Evolutionary conservation across 1,139 yeast genomes (phyloP).

Genomic region (Suhomyces bribrorum): DNA sequence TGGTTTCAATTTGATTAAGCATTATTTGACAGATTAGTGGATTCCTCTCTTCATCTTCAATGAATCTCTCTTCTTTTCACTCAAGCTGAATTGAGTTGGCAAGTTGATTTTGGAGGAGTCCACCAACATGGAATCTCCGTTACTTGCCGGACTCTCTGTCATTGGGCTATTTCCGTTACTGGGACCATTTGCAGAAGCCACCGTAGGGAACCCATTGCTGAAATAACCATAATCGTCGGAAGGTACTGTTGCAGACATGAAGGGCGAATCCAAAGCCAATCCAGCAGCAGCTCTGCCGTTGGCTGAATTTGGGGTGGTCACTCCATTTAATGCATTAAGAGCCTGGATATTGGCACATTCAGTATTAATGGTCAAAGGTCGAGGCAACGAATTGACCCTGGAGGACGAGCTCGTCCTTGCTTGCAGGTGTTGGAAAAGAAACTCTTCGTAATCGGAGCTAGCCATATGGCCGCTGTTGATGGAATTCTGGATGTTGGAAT

Average conservation of each 20-base stretch:
- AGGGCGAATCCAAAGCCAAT: slow-evolving; percentile 44
- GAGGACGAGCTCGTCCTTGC: slow-evolving; percentile 31
- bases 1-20: no score
- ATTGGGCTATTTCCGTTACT: slow-evolving; percentile 15
- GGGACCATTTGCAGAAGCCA: slow-evolving; percentile 5
- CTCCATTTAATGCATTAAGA: slow-evolving; percentile 29
- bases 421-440: slow-evolving; percentile 18
- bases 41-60: slow-evolving; percentile 51
- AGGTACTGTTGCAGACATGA: slow-evolving; percentile 45
- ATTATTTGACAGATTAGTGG: no score
- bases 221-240: slow-evolving; percentile 39
- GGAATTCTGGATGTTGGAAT: slow-evolving; percentile 18
- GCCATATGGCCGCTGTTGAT: slow-evolving; percentile 17
- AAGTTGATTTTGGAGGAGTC: slow-evolving; percentile 24
- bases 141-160: slow-evolving; percentile 22
- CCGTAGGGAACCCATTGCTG: slow-evolving; percentile 22
- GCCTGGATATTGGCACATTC: slow-evolving; percentile 35
- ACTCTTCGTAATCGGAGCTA: slow-evolving; percentile 27
- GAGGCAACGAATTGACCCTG: slow-evolving; percentile 29
- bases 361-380: slow-evolving; percentile 44
- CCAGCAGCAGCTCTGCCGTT: slow-evolving; percentile 11
- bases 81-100: slow-evolving; percentile 37
- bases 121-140: slow-evolving; percentile 12
- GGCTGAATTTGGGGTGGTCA: slow-evolving; percentile 9
- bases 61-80: slow-evolving; percentile 51